A percentile compares a stretch with the other conserved stretches of the same genome.
Conservation (phyloP, 2,329 filamentous ascomycete genomes). For the Lecanicillium sp. region DNA sequence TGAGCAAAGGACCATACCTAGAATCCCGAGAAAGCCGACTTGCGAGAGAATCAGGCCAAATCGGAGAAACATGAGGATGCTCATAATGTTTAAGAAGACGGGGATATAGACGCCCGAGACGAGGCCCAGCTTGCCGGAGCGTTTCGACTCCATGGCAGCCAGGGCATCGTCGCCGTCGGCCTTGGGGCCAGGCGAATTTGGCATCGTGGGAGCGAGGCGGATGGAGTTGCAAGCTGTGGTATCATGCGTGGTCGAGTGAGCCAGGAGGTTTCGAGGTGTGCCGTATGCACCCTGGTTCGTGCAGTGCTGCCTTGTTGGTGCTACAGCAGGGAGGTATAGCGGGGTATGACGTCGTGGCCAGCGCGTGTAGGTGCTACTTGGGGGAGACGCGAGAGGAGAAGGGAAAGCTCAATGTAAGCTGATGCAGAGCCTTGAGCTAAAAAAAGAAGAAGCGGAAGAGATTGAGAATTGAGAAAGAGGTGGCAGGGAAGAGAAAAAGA, state of each 20-base stretch:
- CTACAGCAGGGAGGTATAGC: too few relatives aligned
- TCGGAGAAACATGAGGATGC: constrained; percentile 85
- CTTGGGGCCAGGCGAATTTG: not conserved
- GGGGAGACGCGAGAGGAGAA: too few relatives aligned
- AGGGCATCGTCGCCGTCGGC: constrained; percentile 13
- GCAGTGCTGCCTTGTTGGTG: too few relatives aligned
- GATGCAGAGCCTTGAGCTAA: too few relatives aligned
- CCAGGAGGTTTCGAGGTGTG: not conserved
- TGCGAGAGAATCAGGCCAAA: constrained; percentile 82
- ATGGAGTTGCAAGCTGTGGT: too few relatives aligned
- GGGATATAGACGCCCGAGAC: constrained; percentile 79
- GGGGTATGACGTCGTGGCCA: too few relatives aligned
- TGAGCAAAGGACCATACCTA: constrained; percentile 46
- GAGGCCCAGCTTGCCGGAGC: constrained; percentile 59
- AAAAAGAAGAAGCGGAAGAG: not conserved
- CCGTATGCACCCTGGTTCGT: too few relatives aligned
- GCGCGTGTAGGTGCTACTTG: too few relatives aligned
- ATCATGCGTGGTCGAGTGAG: not conserved
- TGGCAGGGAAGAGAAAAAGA: not conserved
- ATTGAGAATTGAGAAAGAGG: not conserved
- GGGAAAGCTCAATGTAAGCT: too few relatives aligned
- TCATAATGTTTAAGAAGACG: constrained; percentile 80
- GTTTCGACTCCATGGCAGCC: constrained; percentile 25
- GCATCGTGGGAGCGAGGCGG: constrained; percentile 3
- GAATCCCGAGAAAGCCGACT: constrained; percentile 68